These are phyloP conservation scores for Gentiana macrophylla DNA, from an alignment of 257 asterid genomes.

Conservation along the genomic window DNA sequence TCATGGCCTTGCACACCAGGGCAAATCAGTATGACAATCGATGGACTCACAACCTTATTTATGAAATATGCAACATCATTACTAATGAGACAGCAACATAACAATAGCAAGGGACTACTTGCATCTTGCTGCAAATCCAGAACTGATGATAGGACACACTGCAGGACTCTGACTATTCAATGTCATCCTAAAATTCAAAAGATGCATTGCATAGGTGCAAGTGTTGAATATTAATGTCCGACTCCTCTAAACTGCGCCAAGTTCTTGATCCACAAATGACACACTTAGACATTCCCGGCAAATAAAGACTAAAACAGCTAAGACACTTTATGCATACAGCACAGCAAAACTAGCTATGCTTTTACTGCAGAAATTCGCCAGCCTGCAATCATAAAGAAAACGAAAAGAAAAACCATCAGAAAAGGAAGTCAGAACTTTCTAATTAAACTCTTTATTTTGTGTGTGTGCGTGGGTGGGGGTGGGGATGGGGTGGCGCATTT, in stretches of 20 bases:
- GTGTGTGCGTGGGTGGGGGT: too few species aligned
- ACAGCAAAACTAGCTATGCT: conserved; percentile 28
- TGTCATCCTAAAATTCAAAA: conserved; percentile 16
- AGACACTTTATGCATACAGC: conserved; percentile 19
- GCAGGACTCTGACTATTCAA: conserved; percentile 15
- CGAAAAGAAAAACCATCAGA: neutral
- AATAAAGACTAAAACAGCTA: conserved; percentile 11
- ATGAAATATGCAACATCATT: conserved; percentile 16
- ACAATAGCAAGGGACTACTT: conserved; percentile 23
- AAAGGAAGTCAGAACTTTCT: conserved; percentile 1
- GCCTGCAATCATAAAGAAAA: conserved; percentile 15
- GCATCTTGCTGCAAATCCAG: conserved; percentile 35
- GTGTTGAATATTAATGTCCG: conserved; percentile 13
- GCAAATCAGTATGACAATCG: conserved; percentile 24
- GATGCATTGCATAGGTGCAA: conserved; percentile 18
- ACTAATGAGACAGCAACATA: conserved; percentile 15
- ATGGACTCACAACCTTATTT: conserved; percentile 55
- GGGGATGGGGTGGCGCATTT: neutral
- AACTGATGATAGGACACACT: conserved; percentile 4
- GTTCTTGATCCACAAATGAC: conserved; percentile 24
- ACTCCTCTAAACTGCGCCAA: conserved; percentile 9
- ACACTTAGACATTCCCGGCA: conserved; percentile 18
- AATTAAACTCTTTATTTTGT: too few species aligned
- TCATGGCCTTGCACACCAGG: conserved; percentile 22
- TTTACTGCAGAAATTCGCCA: conserved; percentile 24